These are phyloP conservation scores for Crassisporium funariophilum DNA, from an alignment of 768 basidiomycete species.

Conservation along the genomic window DNA sequence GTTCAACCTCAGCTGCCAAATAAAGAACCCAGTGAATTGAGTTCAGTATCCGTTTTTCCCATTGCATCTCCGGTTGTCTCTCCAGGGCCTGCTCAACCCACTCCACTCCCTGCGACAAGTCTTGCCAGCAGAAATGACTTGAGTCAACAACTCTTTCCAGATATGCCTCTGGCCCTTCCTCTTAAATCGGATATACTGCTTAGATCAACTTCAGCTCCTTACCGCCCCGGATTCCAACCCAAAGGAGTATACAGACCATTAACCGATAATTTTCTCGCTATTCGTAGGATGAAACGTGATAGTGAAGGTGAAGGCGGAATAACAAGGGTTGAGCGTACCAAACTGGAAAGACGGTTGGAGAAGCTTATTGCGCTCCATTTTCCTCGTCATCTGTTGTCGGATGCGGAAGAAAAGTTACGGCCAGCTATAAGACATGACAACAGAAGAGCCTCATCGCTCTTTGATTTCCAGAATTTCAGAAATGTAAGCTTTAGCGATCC, in stretches of 20 bases:
- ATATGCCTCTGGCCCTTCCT: background rate
- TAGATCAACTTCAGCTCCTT: constrained; percentile 49
- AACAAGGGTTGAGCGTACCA: constrained; percentile 75
- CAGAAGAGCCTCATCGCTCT: constrained; percentile 66
- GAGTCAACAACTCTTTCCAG: background rate
- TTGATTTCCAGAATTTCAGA: constrained; percentile 69
- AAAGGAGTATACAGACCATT: constrained; percentile 77
- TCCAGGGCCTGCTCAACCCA: background rate
- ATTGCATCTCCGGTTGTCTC: background rate
- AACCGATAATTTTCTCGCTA: constrained; percentile 78
- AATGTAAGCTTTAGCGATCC: constrained; percentile 56
- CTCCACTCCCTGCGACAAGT: background rate
- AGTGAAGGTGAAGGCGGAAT: constrained; percentile 37
- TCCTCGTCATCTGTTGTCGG: constrained; percentile 31
- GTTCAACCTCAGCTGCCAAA: constrained; percentile 13
- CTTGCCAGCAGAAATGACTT: too few species aligned
- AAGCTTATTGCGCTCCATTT: constrained; percentile 82
- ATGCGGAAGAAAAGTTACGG: constrained; percentile 14
- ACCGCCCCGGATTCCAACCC: constrained; percentile 93
- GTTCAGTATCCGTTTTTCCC: background rate
- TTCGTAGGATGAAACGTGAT: constrained; percentile 41
- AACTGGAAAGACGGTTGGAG: constrained; percentile 84
- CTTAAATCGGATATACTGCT: background rate
- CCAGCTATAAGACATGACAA: constrained; percentile 24
- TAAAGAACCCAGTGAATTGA: constrained; percentile 2